Conservation (phyloP, 148 eudicot genomes). For the Chenopodium formosanum region DNA sequence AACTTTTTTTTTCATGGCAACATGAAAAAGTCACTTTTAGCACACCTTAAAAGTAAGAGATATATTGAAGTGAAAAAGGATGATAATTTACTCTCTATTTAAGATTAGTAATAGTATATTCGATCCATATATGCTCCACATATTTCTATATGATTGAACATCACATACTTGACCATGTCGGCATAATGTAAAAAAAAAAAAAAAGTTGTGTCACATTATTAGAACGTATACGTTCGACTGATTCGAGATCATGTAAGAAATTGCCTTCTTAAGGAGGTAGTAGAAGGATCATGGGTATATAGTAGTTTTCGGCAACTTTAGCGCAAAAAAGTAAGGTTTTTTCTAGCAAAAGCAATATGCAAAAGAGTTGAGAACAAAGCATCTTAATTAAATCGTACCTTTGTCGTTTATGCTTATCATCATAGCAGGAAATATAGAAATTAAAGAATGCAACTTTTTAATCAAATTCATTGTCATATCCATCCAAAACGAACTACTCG, state of each 20-base stretch:
- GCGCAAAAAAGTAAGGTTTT: not conserved
- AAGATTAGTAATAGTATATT: no score
- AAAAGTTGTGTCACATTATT: not conserved
- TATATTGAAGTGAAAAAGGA: no score
- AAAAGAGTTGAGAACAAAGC: constrained; percentile 11
- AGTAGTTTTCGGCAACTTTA: not conserved
- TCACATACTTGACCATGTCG: no score
- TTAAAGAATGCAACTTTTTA: not conserved
- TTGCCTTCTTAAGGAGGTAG: not conserved
- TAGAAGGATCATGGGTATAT: not conserved
- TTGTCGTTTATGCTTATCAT: not conserved
- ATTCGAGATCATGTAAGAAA: not conserved
- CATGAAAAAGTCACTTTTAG: no score
- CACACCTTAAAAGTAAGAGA: no score
- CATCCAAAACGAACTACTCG: not conserved
- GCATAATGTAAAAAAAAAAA: no score
- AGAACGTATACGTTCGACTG: not conserved
- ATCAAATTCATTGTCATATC: not conserved
- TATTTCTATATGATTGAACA: no score
- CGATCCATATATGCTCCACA: no score
- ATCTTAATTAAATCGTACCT: constrained; percentile 1
- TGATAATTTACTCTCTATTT: no score
- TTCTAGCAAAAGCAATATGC: constrained; percentile 17
- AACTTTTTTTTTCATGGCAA: no score
- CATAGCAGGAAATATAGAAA: not conserved